Evolutionary conservation across 2,329 filamentous ascomycete genomes (phyloP), one percentile per base, ranked within the genome.

Genomic region (Calonectria multiphialidica): DNA sequence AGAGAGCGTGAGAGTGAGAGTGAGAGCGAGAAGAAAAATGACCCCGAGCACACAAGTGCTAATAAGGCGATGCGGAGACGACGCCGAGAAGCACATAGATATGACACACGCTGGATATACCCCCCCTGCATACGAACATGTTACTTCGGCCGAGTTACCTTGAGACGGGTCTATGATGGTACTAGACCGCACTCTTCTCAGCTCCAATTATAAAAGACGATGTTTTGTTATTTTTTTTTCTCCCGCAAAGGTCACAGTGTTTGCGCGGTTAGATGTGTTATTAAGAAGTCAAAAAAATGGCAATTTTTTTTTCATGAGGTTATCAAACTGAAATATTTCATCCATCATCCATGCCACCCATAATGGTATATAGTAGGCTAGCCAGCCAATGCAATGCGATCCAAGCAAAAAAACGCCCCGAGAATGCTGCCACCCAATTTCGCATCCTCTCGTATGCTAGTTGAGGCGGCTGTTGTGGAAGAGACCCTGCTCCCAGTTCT

Each of bases 71-170:
- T 50, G 69, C 74, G 62, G 66, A 77, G 68, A 76, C 72, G 70
- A 77, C 72, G 77, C 77, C 76, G 76, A 64, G 71, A 72, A 73
- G 76, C 77, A 78, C 77, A 78, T 79, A 79, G 77, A 79, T 76
- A 79, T 77, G 77, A 79, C 72, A 79, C 76, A 79, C 76, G 77
- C 77, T 79, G 77, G 77, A 79, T 79, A 79, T 79, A 79, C 77
- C 77, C 77, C 74, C 77, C 77, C 75, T 77, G 74, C 77, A 78
- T 78, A 79, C 75, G 77, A 79, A 78, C 74, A 71, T 75, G 78
- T 76, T 78, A 71, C 75, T 78, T 73, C 77, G 66, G 69, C 75
- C 72, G 75, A 78, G 74, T 77, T 72, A 72, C 70, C 76, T 76
- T 70, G 76, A 77, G 77, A 74, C 71, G 63, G 76, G 77, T 78